Base-by-base conservation (phyloP, 108 stramenopile genomes). In the Fragilaria crotonensis region DNA sequence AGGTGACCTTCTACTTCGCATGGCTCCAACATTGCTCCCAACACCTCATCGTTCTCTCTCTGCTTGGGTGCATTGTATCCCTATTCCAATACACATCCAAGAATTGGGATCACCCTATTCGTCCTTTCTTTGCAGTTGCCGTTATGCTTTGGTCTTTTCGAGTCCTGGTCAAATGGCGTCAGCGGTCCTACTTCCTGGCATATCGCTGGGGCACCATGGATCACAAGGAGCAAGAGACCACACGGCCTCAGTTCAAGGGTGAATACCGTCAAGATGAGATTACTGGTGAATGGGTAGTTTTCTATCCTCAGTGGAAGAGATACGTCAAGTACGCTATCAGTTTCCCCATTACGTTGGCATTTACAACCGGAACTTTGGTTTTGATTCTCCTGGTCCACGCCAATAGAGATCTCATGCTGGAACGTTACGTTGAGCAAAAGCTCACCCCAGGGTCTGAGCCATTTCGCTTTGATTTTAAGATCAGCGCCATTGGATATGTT, bases 1-100 rank as follows among this genome's bases (percentile, higher is more conserved):
- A 89, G 55, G 76, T 97, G 23, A 94, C 96, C 4, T 97, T 97
- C 70, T 99, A 99, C 76, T 99, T 99, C 68, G 98, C 96, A 18
- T 99, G 95, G 93, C 59, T 97, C 36, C 90, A 96, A 52, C 96
- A 95, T 67, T 85, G 81, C 66, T 92, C 95, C 23, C 64, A 68
- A 18, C 90, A 94, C 60, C 73, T 96, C 25, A 32, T 91, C 0
- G 72, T 81, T 27, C 73, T 89, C 26, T 75, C 86, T 33, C 30
- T 88, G 0, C 30, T 86, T 28, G 93, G 95, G 0, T 27, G 79
- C n/a, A 71, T 87, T 11, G 76, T 93, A 2, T 86, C 90, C 52
- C 48, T 85, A 3, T 73, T 61, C 33, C 85, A 93, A 53, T 5
- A 87, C 2, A 22, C 60, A 7, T 68, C 66, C 19, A 70, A 79